Percentiles rank a stretch among this genome's conserved stretches.
These are phyloP conservation scores for Lipomyces mesembrius DNA, from an alignment of 805 yeast species.

Conservation along the genomic window DNA sequence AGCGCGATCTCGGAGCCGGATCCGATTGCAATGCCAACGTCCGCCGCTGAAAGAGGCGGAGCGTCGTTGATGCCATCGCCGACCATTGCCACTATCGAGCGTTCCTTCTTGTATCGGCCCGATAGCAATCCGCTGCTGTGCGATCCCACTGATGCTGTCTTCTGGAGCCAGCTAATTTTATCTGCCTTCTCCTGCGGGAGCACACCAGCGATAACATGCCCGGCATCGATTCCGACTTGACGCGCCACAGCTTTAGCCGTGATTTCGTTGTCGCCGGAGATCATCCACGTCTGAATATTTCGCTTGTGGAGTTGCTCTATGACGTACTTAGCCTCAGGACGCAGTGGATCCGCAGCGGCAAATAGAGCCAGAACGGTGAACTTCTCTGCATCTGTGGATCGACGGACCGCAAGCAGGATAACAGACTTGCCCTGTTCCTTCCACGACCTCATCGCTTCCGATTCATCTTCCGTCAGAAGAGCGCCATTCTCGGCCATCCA, in stretches of 20 bases:
- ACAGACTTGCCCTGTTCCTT: conserved; percentile 67
- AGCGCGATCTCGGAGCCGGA: conserved; percentile 78
- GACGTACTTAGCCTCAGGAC: conserved; percentile 60
- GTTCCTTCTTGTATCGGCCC: conserved; percentile 37
- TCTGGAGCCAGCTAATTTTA: conserved; percentile 60
- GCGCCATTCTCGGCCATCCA: conserved; percentile 57
- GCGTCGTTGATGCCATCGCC: conserved; percentile 88
- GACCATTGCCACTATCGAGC: conserved; percentile 67
- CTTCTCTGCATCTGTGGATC: conserved; percentile 40
- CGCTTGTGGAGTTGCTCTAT: conserved; percentile 49
- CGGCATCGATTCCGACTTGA: conserved; percentile 60
- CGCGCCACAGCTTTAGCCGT: conserved; percentile 72
- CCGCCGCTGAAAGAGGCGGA: conserved; percentile 75
- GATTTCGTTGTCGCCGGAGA: conserved; percentile 70
- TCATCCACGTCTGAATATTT: conserved; percentile 69
- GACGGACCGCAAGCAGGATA: conserved; percentile 55
- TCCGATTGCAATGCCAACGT: conserved; percentile 77
- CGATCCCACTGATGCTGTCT: conserved; percentile 44
- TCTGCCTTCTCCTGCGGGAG: conserved; percentile 74
- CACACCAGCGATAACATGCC: conserved; percentile 68
- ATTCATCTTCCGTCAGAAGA: conserved; percentile 47
- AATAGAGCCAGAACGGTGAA: conserved; percentile 53
- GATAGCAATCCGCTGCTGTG: conserved; percentile 22
- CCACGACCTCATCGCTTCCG: conserved; percentile 55
- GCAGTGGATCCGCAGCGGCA: conserved; percentile 61